Evolutionary conservation across 257 asterid species (phyloP), one percentile per base, ranked within the genome.

Genomic region (Sherardia arvensis): DNA sequence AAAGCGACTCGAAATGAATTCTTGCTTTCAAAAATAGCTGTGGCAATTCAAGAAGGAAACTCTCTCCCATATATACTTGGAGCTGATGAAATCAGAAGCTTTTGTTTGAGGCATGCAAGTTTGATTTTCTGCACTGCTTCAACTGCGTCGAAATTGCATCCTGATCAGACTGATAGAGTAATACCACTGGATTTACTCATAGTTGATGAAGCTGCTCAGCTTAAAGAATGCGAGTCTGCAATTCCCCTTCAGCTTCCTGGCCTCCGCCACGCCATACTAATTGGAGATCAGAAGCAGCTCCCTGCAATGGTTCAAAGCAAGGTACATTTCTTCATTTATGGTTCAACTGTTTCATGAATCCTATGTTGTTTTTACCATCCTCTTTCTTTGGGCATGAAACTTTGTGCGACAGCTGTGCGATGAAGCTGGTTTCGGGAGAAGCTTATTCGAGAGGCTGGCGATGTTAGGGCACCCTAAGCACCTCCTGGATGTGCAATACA

Each of bases 191-290:
- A 87, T 18, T 17, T 87, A 66, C 77, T 82, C 69, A 69, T 87
- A 34, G 74, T 90, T 21, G 97, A 90, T 72, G 97, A 90, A 79
- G 97, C 97, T 30, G 97, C 97, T 28, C 95, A 87, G 66, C 76
- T 87, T 20, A 87, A 90, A 71, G 95, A 90, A 73, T 87, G 95
- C n/a, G 97, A 90, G 60, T 77, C 95, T 15, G 71, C 71, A 7
- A 78, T 90, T 18, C 88, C 97, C 1, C 77, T 90, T 63, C 97
- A 82, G 74, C 76, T 90, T 48, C 74, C 70, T 10, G 95, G 92
- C 21, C 64, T 82, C 33, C 81, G 78, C 45, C 91, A 90, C 73
- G 94, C 92, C 51, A 34, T 87, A 53, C 92, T 90, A 17, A 79
- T 87, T 7, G 97, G 97, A 22, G 95, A 90, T 17, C 91, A 87